Percentiles rank a stretch among this genome's conserved stretches.
Evolutionary conservation across 371 early-diverging fungal genomes (phyloP).

Genomic region (Actinomortierella wolfii): DNA sequence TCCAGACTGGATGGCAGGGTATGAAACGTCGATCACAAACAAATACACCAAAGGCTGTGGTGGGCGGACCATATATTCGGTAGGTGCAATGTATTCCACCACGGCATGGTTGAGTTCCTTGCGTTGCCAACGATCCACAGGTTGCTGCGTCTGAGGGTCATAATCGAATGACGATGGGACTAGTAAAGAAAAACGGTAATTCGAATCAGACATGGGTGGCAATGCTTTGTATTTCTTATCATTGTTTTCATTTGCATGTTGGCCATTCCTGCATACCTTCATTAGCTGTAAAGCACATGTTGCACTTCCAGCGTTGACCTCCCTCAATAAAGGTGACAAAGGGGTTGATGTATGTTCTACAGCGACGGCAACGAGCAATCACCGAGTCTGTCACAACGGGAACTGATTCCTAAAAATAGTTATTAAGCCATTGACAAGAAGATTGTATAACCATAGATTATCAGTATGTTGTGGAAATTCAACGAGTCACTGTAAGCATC

Average conservation of each 20-base stretch:
- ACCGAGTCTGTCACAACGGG: conserved; percentile 83
- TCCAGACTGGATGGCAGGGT: conserved; percentile 82
- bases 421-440: neutral
- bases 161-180: conserved; percentile 91
- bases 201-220: no score
- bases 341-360: conserved; percentile 96
- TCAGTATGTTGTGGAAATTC: no score
- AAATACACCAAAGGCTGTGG: conserved; percentile 94
- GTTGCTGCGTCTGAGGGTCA: conserved; percentile 80
- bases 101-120: conserved; percentile 88
- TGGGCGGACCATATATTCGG: conserved; percentile 94
- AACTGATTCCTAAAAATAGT: conserved; percentile 60
- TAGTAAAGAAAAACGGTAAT: conserved; percentile 10
- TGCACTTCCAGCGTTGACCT: conserved; percentile 95
- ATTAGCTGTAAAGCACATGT: conserved; percentile 90
- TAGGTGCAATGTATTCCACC: conserved; percentile 93
- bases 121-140: conserved; percentile 84
- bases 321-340: conserved; percentile 93
- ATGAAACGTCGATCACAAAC: conserved; percentile 94
- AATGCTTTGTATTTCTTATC: neutral
- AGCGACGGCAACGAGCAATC: conserved; percentile 94
- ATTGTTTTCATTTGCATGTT: no score
- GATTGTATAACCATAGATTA: no score
- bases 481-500: no score
- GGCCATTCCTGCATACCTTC: conserved; percentile 78